Evolutionary conservation across 306 rosid species (phyloP), one percentile per base, ranked within the genome.

Genomic region (Vicia villosa): DNA sequence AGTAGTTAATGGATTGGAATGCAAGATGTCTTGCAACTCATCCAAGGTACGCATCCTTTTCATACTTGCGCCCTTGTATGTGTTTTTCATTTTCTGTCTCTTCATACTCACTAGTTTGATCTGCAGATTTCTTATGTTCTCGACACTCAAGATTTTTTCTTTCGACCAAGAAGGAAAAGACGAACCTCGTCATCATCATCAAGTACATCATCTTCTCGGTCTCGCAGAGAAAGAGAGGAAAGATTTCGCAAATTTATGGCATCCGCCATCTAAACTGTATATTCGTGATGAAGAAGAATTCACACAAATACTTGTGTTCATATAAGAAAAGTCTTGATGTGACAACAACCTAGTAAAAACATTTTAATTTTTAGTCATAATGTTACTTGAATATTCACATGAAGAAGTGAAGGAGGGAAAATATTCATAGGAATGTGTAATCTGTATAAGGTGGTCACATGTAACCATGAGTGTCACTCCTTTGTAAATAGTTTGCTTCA

Each of bases 11-110:
- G 99, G 99, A 72, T 83, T 95, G 85, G 99, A 95, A 84, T 91
- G 99, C 74, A 95, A 95, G 89, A 86, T 91, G 72, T 83, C 96
- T 79, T 95, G 99, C 86, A 89, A 47, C 82, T 86, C 97, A 51
- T 94, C 92, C 43, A 94, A 94, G 98, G 98, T 94, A 74, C 66
- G 81, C 63, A 8, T 64, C 70, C 30, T 43, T 68, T 36, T 19
- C 75, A 49, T 74, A 41, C 63, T 42, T 26, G 22, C 47, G 28
- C 10, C 45, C 58, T 41, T 40, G 28, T 47, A 22, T 6, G 34
- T 10, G 41, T 47, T 41, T 63, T 55, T 19, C 62, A 26, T 54
- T 34, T 34, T 34, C 7, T 10, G 38, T 45, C 63, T 37, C 77
- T 51, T 26, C 38, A 26, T 65, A 55, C 66, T 70, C 37, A 60